phyloP scores from a whole-genome alignment of 441 rosid genomes.

The Croton setiger region DNA sequence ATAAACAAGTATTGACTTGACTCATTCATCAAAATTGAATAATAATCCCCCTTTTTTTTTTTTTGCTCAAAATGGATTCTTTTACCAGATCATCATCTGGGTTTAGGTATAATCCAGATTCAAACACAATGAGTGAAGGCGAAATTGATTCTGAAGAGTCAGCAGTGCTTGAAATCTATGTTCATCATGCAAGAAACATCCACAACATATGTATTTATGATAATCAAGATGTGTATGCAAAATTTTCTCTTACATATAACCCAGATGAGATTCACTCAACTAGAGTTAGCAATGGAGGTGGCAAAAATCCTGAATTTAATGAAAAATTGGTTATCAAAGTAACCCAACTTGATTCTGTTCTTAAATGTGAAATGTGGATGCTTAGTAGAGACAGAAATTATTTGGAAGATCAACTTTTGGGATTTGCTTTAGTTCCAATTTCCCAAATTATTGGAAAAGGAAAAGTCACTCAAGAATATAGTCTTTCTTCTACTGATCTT shows the following conservation, averaged over 20 bases:
- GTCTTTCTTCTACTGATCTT: constrained; percentile 88
- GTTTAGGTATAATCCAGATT: constrained; percentile 36
- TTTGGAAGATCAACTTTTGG: constrained; percentile 93
- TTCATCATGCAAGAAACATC: constrained; percentile 89
- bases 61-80: constrained; percentile 42
- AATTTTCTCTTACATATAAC: constrained; percentile 80
- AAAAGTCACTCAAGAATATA: constrained; percentile 58
- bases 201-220: constrained; percentile 96
- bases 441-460: constrained; percentile 66
- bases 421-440: constrained; percentile 72
- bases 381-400: constrained; percentile 76
- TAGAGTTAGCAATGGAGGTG: constrained; percentile 67
- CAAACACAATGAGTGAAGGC: constrained; percentile 28
- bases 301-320: constrained; percentile 84
- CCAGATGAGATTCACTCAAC: constrained; percentile 85
- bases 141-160: constrained; percentile 45
- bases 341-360: constrained; percentile 56
- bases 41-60: no score
- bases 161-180: constrained; percentile 65
- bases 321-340: constrained; percentile 52
- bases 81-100: constrained; percentile 41
- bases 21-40: not conserved
- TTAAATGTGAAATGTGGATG: constrained; percentile 98
- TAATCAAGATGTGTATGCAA: constrained; percentile 90
- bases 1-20: not conserved